A percentile compares a stretch with the other conserved stretches of the same genome.
These are phyloP conservation scores for Sporormia fimetaria DNA, from an alignment of 495 filamentous ascomycete species.

Conservation along the genomic window DNA sequence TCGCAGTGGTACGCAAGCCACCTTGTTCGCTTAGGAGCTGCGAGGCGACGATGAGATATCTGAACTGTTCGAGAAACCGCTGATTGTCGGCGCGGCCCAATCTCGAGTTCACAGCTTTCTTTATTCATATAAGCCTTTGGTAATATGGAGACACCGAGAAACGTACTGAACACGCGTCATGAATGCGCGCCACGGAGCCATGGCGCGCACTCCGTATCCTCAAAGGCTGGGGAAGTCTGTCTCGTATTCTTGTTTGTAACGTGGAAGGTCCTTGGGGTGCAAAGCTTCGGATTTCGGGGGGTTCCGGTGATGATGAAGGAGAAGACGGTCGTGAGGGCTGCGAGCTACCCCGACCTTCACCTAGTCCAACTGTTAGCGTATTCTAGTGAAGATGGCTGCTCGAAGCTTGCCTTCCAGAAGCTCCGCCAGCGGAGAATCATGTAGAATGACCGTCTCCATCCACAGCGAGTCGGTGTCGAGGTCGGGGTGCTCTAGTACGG, in stretches of 20 bases:
- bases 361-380: conserved; percentile 13
- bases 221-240: conserved; percentile 51
- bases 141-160: background rate
- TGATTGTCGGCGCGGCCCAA: conserved; percentile 73
- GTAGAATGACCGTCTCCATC: conserved; percentile 90
- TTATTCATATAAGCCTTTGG: conserved; percentile 9
- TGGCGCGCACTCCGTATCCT: conserved; percentile 44
- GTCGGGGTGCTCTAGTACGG: too few species aligned
- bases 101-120: conserved; percentile 58
- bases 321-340: conserved; percentile 10
- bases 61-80: conserved; percentile 86
- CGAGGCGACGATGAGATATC: conserved; percentile 90
- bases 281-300: conserved; percentile 36
- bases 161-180: conserved; percentile 50
- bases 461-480: too few species aligned
- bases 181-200: conserved; percentile 41
- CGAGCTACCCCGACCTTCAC: conserved; percentile 16
- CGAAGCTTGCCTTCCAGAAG: conserved; percentile 80
- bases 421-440: conserved; percentile 81
- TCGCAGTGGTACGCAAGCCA: conserved; percentile 8
- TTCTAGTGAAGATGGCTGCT: background rate
- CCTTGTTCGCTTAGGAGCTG: conserved; percentile 63
- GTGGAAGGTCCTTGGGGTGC: conserved; percentile 63
- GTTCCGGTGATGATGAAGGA: background rate
- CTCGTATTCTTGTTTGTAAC: conserved; percentile 54